These are phyloP conservation scores for Penicillium glabrum DNA, from an alignment of 2,329 filamentous ascomycete species.

Conservation along the genomic window DNA sequence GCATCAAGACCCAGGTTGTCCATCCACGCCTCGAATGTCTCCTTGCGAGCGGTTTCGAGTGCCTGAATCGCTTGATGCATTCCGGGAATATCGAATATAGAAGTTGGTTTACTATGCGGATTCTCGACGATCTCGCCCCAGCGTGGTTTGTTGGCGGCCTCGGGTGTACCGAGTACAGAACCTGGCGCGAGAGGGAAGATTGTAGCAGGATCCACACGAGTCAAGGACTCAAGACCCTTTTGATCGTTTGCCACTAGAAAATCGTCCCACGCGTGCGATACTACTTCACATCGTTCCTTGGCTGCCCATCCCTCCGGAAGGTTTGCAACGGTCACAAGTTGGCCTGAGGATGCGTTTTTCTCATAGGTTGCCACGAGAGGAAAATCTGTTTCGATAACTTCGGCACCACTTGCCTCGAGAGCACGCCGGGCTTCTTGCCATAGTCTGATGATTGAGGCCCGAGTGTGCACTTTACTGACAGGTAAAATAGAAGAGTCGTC, in stretches of 20 bases:
- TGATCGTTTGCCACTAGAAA: constrained; percentile 49
- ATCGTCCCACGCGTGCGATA: constrained; percentile 54
- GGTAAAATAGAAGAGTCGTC: constrained; percentile 29
- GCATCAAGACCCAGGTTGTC: constrained; percentile 42
- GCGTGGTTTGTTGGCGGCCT: constrained; percentile 24
- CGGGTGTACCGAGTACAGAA: constrained; percentile 23
- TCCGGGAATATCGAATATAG: constrained; percentile 45
- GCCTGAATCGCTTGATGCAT: constrained; percentile 43
- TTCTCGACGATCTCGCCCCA: constrained; percentile 30
- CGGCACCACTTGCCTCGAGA: constrained; percentile 33
- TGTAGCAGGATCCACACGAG: constrained; percentile 38
- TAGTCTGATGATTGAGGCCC: constrained; percentile 39
- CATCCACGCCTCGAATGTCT: constrained; percentile 55
- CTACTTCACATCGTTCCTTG: constrained; percentile 50
- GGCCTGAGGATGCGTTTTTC: constrained; percentile 31
- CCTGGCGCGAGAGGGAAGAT: constrained; percentile 39
- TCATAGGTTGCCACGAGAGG: constrained; percentile 34
- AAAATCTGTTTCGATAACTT: constrained; percentile 34
- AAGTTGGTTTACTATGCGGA: constrained; percentile 24
- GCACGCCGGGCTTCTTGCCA: constrained; percentile 30
- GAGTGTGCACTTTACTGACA: constrained; percentile 39
- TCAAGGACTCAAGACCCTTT: constrained; percentile 37
- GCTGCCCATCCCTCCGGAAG: constrained; percentile 49
- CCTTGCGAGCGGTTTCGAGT: constrained; percentile 51
- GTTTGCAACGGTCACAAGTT: constrained; percentile 42